phyloP scores from a whole-genome alignment of 176 grass and related monocot species.

The Phoenix roebelenii region DNA sequence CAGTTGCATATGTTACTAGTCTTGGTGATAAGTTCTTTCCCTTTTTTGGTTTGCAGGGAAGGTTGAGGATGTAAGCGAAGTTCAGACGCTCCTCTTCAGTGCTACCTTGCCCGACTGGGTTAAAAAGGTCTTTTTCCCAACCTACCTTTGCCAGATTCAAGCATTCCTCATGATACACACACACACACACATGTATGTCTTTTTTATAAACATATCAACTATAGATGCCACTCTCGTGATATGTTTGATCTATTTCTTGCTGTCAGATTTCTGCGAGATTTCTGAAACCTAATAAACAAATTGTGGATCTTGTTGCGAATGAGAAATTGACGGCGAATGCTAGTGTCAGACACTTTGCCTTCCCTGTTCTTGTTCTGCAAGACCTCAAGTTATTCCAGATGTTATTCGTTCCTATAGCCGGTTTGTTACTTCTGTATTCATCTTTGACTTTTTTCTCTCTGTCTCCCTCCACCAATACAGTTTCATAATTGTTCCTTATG shows the following conservation, averaged over 20 bases:
- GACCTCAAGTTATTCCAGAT: conserved; percentile 78
- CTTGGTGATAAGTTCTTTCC: not conserved
- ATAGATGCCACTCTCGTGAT: too few species aligned
- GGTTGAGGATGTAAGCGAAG: conserved; percentile 82
- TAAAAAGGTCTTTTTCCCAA: conserved; percentile 40
- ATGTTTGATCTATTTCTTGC: conserved; percentile 1
- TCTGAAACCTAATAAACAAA: conserved; percentile 68
- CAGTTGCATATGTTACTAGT: too few species aligned
- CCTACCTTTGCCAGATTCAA: too few species aligned
- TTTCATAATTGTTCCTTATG: not conserved
- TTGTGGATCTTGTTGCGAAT: conserved; percentile 84
- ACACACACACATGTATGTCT: too few species aligned
- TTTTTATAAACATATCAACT: too few species aligned
- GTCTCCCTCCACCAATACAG: not conserved
- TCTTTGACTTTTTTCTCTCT: too few species aligned
- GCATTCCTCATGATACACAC: too few species aligned
- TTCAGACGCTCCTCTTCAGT: conserved; percentile 94
- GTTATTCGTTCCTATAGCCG: conserved; percentile 79
- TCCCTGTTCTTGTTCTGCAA: conserved; percentile 70
- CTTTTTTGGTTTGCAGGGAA: conserved; percentile 43
- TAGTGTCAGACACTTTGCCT: conserved; percentile 80
- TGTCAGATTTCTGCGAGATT: conserved; percentile 75
- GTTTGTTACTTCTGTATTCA: conserved; percentile 31
- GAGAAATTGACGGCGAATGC: conserved; percentile 90
- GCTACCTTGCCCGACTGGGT: conserved; percentile 91